Evolutionary conservation across 2,329 filamentous ascomycete genomes (phyloP), one percentile per base, ranked within the genome.

Genomic region (Byssoonygena ceratinophila): DNA sequence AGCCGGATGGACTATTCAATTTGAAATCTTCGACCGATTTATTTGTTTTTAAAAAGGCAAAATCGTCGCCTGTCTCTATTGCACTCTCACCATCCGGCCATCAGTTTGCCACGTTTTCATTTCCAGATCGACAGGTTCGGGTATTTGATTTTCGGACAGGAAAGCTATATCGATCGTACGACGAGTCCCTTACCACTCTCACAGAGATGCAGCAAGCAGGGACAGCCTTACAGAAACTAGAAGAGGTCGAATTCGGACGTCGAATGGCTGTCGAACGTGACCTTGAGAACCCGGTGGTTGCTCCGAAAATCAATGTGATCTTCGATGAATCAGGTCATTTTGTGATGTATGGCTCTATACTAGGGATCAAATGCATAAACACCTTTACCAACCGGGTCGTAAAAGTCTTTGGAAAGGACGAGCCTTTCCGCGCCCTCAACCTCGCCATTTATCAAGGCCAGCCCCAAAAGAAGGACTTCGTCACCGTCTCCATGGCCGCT

Each of bases 241-340:
- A 97, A 52, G 82, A 88, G 57, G 81, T 96, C 3, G 92, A 98
- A 60, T 97, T 98, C 64, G 90, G 91, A 2, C 82, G 92, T 37
- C 79, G 91, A 18, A 72, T 97, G 31, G 91, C 87, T 2, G 80
- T 88, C 2, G 92, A 98, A 69, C 81, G 84, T 40, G 91, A 96
- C 53, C 74, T 97, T 3, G 89, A 95, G 61, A 82, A 81, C 23
- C 75, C 82, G 11, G 68, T 76, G 0, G 72, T 87, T 32, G 79
- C 79, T 43, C 76, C 81, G 60, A 87, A 87, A 59, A 78, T 84
- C 58, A 97, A 94, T 64, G 81, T 97, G 57, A 82, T 90, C 32
- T 98, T 97, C 65, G 92, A 98, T 66, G 92, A 98, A 70, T 95
- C 90, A 1, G 87, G 90, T 3, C 83, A 98, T 66, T 98, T 98